Evolutionary conservation across 2,329 filamentous ascomycete genomes (phyloP).

Genomic region (Lachnellula suecica): DNA sequence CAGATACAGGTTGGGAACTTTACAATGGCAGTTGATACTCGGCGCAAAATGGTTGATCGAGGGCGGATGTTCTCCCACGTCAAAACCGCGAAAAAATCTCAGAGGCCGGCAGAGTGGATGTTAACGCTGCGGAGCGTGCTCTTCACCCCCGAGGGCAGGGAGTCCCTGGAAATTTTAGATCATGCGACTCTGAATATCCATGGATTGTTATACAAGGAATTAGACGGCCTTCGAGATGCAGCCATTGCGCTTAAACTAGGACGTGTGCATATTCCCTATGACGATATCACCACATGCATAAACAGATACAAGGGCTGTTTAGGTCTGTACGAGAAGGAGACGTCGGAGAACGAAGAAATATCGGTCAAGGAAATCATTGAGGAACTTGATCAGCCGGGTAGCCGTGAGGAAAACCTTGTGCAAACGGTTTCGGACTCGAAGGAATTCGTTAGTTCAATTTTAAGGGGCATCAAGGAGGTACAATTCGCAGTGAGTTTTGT

Average conservation of each 20-base stretch:
- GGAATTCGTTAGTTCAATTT: constrained; percentile 84
- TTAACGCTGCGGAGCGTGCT: constrained; percentile 81
- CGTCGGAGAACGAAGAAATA: constrained; percentile 53
- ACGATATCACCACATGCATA: constrained; percentile 71
- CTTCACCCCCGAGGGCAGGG: constrained; percentile 80
- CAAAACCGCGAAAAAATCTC: constrained; percentile 60
- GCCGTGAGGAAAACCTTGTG: constrained; percentile 65
- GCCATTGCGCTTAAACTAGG: constrained; percentile 90
- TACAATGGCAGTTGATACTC: constrained; percentile 84
- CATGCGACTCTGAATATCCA: constrained; percentile 87
- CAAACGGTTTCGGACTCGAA: constrained; percentile 88
- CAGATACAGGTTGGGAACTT: constrained; percentile 82
- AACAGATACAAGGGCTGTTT: constrained; percentile 52
- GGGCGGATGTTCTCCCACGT: constrained; percentile 85
- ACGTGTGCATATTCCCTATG: constrained; percentile 84
- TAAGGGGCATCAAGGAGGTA: constrained; percentile 92
- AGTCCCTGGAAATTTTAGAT: constrained; percentile 86
- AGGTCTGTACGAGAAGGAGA: constrained; percentile 26
- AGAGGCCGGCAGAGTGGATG: constrained; percentile 91
- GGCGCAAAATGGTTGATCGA: constrained; percentile 86
- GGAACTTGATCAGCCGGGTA: constrained; percentile 64
- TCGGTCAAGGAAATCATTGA: constrained; percentile 72
- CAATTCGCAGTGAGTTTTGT: constrained; percentile 93
- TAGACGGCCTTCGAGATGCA: constrained; percentile 86
- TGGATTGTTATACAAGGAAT: constrained; percentile 80